These are phyloP conservation scores for Fusarium goolgardi DNA, from an alignment of 2,329 filamentous ascomycete species.

Conservation along the genomic window DNA sequence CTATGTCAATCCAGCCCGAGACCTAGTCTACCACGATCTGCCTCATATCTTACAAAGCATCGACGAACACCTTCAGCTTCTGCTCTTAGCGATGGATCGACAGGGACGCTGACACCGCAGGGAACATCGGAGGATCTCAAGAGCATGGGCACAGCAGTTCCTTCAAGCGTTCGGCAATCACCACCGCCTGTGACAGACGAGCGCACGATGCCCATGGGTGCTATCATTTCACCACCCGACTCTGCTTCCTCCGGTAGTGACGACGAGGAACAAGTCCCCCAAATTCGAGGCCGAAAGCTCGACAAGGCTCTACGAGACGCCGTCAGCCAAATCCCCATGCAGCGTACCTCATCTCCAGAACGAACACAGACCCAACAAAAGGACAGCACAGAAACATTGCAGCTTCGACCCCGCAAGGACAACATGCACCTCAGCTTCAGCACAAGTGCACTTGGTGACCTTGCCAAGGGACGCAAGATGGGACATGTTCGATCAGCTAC, in stretches of 20 bases:
- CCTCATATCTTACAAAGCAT: constrained; percentile 74
- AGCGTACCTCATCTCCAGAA: constrained; percentile 61
- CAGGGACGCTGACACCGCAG: constrained; percentile 59
- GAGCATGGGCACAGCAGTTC: constrained; percentile 50
- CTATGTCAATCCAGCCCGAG: constrained; percentile 60
- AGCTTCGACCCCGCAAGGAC: constrained; percentile 46
- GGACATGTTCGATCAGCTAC: constrained; percentile 67
- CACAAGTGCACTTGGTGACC: constrained; percentile 58
- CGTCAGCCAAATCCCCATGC: constrained; percentile 77
- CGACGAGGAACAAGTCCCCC: constrained; percentile 76
- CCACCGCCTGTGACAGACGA: constrained; percentile 82
- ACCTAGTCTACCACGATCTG: constrained; percentile 70
- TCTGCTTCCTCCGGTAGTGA: constrained; percentile 85
- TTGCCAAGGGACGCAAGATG: constrained; percentile 56
- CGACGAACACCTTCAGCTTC: constrained; percentile 66
- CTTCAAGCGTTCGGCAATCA: constrained; percentile 77
- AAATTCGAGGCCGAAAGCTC: constrained; percentile 60
- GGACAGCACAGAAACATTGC: constrained; percentile 60
- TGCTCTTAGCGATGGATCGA: constrained; percentile 44
- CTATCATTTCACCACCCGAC: constrained; percentile 91
- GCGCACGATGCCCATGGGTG: constrained; percentile 80
- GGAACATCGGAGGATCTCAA: constrained; percentile 64
- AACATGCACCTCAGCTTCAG: constrained; percentile 61
- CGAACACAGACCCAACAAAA: constrained; percentile 45
- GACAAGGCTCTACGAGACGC: constrained; percentile 81